Percentiles rank a stretch among this genome's conserved stretches.
phyloP scores from a whole-genome alignment of 768 basidiomycete species.

The Arthromyces matolae region DNA sequence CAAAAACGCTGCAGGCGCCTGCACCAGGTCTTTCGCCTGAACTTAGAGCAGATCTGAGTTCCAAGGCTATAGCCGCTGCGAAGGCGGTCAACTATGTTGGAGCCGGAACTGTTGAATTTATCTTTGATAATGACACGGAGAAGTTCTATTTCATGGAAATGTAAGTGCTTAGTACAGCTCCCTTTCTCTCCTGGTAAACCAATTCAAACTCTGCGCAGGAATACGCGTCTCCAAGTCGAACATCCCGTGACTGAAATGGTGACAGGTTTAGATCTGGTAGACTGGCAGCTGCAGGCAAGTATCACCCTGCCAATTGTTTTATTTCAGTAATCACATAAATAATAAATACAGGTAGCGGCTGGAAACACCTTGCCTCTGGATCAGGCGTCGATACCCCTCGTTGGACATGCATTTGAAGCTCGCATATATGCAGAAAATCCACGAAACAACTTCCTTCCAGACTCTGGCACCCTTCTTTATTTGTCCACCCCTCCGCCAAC shows the following conservation, averaged over 20 bases:
- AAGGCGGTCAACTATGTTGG: constrained; percentile 89
- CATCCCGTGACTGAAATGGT: constrained; percentile 96
- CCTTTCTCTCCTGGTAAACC: not conserved
- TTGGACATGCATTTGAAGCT: constrained; percentile 92
- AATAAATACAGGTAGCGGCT: constrained; percentile 62
- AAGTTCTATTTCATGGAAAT: constrained; percentile 97
- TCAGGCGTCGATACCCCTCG: constrained; percentile 77
- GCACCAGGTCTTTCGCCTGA: constrained; percentile 83
- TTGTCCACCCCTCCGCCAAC: constrained; percentile 78
- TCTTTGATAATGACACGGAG: constrained; percentile 87
- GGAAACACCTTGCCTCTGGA: constrained; percentile 80
- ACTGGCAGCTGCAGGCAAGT: constrained; percentile 85
- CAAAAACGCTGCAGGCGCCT: constrained; percentile 58
- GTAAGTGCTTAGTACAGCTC: constrained; percentile 39
- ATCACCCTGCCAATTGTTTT: not conserved
- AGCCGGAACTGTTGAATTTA: constrained; percentile 94
- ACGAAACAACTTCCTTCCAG: constrained; percentile 88
- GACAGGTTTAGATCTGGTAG: constrained; percentile 89
- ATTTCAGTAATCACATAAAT: not conserved
- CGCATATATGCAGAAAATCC: constrained; percentile 96
- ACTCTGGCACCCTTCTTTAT: constrained; percentile 79
- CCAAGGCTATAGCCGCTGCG: constrained; percentile 90
- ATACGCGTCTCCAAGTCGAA: constrained; percentile 82
- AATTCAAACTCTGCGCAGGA: constrained; percentile 43
- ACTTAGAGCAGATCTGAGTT: constrained; percentile 74